These are phyloP conservation scores for Microcyclospora pomicola DNA, from an alignment of 2,329 filamentous ascomycete species.

Conservation along the genomic window DNA sequence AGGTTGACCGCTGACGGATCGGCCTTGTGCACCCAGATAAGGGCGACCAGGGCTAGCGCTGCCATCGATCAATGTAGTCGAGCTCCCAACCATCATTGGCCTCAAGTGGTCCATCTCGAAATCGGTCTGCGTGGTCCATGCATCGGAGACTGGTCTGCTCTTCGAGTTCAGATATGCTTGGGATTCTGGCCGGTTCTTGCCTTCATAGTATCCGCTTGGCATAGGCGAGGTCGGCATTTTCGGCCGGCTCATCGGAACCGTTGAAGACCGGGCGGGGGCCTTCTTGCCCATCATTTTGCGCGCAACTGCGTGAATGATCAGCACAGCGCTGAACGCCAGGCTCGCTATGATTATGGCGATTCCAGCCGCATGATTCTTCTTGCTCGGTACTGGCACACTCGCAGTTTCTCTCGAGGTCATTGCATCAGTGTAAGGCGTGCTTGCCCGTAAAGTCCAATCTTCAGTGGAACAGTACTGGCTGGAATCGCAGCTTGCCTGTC, in stretches of 20 bases:
- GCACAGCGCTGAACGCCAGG: conserved; percentile 5
- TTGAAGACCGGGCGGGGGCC: too few relatives aligned
- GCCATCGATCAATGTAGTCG: too few relatives aligned
- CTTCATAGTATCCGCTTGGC: not conserved
- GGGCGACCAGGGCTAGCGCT: too few relatives aligned
- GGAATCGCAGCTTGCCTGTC: conserved; percentile 7
- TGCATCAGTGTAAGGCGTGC: conserved; percentile 5
- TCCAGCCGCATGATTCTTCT: not conserved
- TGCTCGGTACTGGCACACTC: not conserved
- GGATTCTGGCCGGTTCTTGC: too few relatives aligned
- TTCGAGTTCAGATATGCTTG: not conserved
- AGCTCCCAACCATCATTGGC: too few relatives aligned
- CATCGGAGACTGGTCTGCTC: not conserved
- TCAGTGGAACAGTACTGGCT: conserved; percentile 14
- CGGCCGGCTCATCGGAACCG: not conserved
- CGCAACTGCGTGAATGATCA: conserved; percentile 5
- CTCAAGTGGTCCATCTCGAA: conserved; percentile 4
- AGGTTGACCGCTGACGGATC: too few relatives aligned
- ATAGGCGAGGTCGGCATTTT: conserved; percentile 5
- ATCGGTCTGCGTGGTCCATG: conserved; percentile 4
- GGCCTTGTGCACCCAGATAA: too few relatives aligned
- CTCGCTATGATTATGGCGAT: conserved; percentile 5
- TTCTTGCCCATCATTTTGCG: conserved; percentile 3
- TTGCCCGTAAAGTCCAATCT: conserved; percentile 14
- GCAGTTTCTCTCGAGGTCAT: conserved; percentile 1